A percentile compares a stretch with the other conserved stretches of the same genome.
phyloP scores from a whole-genome alignment of 257 asterid genomes.

The Lavandula angustifolia region DNA sequence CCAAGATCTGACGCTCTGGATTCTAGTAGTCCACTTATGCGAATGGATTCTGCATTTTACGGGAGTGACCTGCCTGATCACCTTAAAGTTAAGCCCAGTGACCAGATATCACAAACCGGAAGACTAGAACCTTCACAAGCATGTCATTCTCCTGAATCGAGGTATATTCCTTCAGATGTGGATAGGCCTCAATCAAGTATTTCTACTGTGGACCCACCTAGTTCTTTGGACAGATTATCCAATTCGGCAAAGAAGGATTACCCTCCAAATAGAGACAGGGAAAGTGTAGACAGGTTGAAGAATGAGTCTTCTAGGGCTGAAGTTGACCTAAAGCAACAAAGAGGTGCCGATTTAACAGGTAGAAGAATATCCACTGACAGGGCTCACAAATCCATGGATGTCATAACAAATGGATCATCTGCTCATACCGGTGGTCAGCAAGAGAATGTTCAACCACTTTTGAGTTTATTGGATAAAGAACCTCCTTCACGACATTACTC shows the following conservation, averaged over 20 bases:
- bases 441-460: slow-evolving; percentile 83
- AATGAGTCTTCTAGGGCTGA: slow-evolving; percentile 61
- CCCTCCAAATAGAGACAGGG: slow-evolving; percentile 40
- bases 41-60: slow-evolving; percentile 53
- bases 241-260: slow-evolving; percentile 38
- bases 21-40: slow-evolving; percentile 52
- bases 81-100: slow-evolving; percentile 67
- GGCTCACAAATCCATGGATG: slow-evolving; percentile 61
- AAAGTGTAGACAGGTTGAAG: slow-evolving; percentile 48
- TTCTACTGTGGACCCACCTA: slow-evolving; percentile 35
- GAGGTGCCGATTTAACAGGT: slow-evolving; percentile 52
- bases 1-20: slow-evolving; percentile 82
- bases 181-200: slow-evolving; percentile 47
- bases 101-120: slow-evolving; percentile 56
- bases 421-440: slow-evolving; percentile 56
- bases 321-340: slow-evolving; percentile 65
- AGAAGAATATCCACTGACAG: slow-evolving; percentile 60
- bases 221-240: slow-evolving; percentile 43
- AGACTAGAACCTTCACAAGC: slow-evolving; percentile 62
- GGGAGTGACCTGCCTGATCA: slow-evolving; percentile 72
- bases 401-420: slow-evolving; percentile 61
- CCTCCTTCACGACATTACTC: slow-evolving; percentile 97
- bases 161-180: slow-evolving; percentile 50
- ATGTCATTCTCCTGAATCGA: slow-evolving; percentile 72
- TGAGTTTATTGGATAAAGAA: slow-evolving; percentile 91